phyloP scores from a whole-genome alignment of 108 stramenopile genomes.

The Conticribra weissflogii region DNA sequence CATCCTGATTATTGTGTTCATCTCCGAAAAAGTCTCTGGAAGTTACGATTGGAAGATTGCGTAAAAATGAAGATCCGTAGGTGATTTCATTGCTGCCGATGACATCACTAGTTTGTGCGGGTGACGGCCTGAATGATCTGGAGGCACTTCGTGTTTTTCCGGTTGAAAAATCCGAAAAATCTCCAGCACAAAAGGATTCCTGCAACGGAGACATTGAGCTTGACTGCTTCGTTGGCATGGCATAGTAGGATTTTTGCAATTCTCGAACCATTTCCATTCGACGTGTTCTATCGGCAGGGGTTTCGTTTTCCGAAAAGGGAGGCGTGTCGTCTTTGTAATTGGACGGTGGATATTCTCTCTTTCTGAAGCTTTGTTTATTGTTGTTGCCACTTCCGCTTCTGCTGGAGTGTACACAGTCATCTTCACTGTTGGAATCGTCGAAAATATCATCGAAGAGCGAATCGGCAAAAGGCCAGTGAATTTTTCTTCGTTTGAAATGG shows the following conservation, averaged over 20 bases:
- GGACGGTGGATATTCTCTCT: background rate
- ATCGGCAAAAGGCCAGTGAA: background rate
- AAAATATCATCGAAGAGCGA: background rate
- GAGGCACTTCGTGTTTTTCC: background rate
- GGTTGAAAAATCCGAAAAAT: background rate
- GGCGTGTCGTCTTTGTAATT: constrained; percentile 34
- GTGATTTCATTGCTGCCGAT: background rate
- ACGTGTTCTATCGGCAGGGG: constrained; percentile 9
- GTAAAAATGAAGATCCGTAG: constrained; percentile 7
- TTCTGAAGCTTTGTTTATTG: background rate
- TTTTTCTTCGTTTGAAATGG: no score
- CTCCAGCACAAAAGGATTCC: background rate
- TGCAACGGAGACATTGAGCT: background rate
- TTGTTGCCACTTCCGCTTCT: background rate
- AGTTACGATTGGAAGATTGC: constrained; percentile 5
- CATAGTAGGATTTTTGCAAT: constrained; percentile 36
- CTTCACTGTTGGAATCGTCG: background rate
- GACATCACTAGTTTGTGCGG: background rate
- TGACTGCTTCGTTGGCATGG: background rate
- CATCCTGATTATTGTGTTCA: constrained; percentile 6
- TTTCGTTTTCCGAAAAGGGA: constrained; percentile 37
- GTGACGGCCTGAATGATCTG: background rate
- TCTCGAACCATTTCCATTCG: constrained; percentile 45
- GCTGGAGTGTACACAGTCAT: background rate
- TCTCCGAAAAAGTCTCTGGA: constrained; percentile 1